phyloP scores from a whole-genome alignment of 164 flowering plant genomes.

The Aristolochia fimbriata region DNA sequence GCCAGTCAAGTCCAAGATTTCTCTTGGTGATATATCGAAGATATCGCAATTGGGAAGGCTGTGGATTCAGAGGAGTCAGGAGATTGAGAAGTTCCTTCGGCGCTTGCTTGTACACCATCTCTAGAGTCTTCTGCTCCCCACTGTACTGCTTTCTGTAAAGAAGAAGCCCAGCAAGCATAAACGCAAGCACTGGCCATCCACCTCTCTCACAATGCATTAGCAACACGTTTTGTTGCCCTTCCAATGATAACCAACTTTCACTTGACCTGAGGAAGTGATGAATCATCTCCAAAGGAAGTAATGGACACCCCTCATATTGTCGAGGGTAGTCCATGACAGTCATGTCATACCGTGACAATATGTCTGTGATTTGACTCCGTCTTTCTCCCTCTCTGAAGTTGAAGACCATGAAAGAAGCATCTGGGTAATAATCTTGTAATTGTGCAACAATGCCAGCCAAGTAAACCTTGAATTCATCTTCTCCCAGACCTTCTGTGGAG shows the following conservation, averaged over 20 bases:
- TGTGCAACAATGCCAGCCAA: slow-evolving; percentile 81
- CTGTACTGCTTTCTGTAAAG: slow-evolving; percentile 75
- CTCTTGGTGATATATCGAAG: slow-evolving; percentile 86
- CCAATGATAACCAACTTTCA: slow-evolving; percentile 89
- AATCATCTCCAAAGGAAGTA: slow-evolving; percentile 81
- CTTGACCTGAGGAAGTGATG: slow-evolving; percentile 83
- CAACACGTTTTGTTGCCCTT: slow-evolving; percentile 87
- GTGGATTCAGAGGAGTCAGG: slow-evolving; percentile 76
- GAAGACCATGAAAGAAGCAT: slow-evolving; percentile 92
- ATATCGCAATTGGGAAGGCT: slow-evolving; percentile 86
- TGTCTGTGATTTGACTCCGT: slow-evolving; percentile 71
- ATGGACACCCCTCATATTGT: slow-evolving; percentile 79
- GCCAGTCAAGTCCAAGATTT: slow-evolving; percentile 69
- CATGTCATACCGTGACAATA: slow-evolving; percentile 79
- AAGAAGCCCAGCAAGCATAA: slow-evolving; percentile 89
- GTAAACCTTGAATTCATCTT: slow-evolving; percentile 76
- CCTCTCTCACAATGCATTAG: slow-evolving; percentile 97
- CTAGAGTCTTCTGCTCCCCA: slow-evolving; percentile 91
- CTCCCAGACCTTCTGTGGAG: slow-evolving; percentile 73
- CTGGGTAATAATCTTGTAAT: slow-evolving; percentile 74
- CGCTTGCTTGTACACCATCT: slow-evolving; percentile 95
- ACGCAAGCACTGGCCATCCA: slow-evolving; percentile 96
- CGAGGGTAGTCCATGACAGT: slow-evolving; percentile 95
- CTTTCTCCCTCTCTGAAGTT: slow-evolving; percentile 83
- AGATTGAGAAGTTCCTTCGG: slow-evolving; percentile 83